Base-by-base conservation (phyloP, 495 filamentous ascomycete species). In the Hypoxylon perforatum region DNA sequence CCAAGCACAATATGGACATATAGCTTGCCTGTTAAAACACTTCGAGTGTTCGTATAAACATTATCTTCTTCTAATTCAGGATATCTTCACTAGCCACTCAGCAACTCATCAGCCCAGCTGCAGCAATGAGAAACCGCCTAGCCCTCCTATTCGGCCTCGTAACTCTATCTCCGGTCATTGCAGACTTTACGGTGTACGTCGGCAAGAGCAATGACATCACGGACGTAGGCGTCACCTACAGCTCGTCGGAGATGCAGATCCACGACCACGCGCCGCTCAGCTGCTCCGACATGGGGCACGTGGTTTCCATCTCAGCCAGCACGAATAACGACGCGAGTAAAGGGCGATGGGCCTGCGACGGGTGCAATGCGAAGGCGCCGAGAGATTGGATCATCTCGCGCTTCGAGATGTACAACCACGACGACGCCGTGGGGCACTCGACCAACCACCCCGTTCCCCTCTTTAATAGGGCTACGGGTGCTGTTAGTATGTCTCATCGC, bases 321-420 rank as follows among this genome's bases (percentile, higher is more conserved):
- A 60, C 11, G 55, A 57, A 50, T 14, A 69, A 69, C 25, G 65
- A 69, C 41, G 65, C 65, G 9, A 69, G 65, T 17, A 69, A 69
- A n/a, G 55, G 65, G 3, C 54, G 60, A 4, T 69, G 65, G 65
- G 65, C 65, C 0, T 69, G 66, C n/a, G 66, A 69, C 45, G 66
- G 66, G 6, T 69, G 66, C 36, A 64, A 17, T 10, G 66, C 56
- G 11, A 35, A 52, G 30, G 41, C 41, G 41, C 41, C 41, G 17
- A 50, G 52, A 17, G 46, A 69, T 33, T 69, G 66, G 66, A n/a
- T 46, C 15, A 65, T 69, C 47, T 33, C 25, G 5, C 66, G 66
- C 22, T 60, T 69, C 17, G 41, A 44, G 17, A 44, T 44, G 41
- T 44, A 44, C 7, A 44, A 69, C 47, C 18, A 44, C 17, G 30